Base-by-base conservation (phyloP, 75 land plant species). In the Picea sitchensis region DNA sequence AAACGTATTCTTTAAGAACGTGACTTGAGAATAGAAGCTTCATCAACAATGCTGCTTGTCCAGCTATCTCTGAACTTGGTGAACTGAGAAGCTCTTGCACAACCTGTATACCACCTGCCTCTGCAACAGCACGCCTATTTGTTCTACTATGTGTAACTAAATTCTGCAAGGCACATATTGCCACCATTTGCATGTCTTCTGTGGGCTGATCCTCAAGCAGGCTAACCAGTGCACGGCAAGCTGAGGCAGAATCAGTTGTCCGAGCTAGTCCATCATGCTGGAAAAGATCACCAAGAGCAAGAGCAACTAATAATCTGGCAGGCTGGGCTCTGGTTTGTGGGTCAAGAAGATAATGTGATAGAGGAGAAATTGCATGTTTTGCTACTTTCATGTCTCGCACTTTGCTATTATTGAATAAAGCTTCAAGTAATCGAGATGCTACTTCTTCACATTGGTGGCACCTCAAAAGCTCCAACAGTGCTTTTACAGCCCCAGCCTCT, bases 181-280 rank as follows among this genome's bases (percentile, higher is more conserved):
- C 87, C 11, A 86, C 87, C 87, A 85, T 86, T 82, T 86, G 86
- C 88, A 86, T 85, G 58, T 86, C 88, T 47, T 86, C 88, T n/a
- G 88, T 85, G 12, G 88, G 88, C 72, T 86, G 88, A 86, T 86
- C 88, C 79, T 86, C 88, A 44, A 86, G 83, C 77, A 85, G 75
- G 82, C 88, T 86, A 38, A 86, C 88, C 61, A 86, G 61, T 14
- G 88, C 88, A 61, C 88, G 88, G 36, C 87, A 86, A 17, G 88
- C 88, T 26, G 88, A 85, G 2, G 81, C 87, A 13, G 88, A 88
- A 68, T 86, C 88, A 20, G 75, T 78, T 36, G 88, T 85, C 30
- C 88, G 65, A 15, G 88, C 80, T 21, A 86, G 80, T 58, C 87
- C 88, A 18, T 85, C 88, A 61, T 85, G 77, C 41, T 86, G 88